These are phyloP conservation scores for Breviolum minutum DNA, from an alignment of 73 alveolate species.

Conservation along the genomic window DNA sequence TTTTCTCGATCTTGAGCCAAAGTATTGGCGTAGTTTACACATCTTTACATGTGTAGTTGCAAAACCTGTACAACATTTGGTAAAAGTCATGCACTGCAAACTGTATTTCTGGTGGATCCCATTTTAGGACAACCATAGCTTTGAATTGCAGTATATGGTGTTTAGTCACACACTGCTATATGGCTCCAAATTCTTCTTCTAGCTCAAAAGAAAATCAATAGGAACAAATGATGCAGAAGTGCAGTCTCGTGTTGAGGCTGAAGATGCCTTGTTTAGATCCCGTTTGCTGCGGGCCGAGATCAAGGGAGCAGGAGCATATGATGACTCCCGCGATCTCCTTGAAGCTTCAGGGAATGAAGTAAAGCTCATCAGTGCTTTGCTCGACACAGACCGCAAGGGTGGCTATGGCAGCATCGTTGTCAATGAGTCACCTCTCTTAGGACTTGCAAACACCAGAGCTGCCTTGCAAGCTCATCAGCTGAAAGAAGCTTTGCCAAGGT, in stretches of 20 bases:
- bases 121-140: no score
- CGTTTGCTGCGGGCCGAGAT: background rate
- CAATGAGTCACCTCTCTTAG: constrained; percentile 25
- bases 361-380: background rate
- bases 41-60: no score
- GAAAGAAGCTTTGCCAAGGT: background rate
- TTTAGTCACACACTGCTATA: no score
- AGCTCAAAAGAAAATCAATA: background rate
- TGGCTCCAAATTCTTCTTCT: no score
- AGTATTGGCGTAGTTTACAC: no score
- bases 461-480: constrained; percentile 19
- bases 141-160: no score
- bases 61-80: no score
- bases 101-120: no score
- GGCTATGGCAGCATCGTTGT: background rate
- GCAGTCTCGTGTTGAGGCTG: background rate
- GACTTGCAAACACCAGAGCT: background rate
- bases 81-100: no score
- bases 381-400: background rate
- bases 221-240: background rate
- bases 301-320: background rate
- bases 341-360: background rate
- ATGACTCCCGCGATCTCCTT: background rate
- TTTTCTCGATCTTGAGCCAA: no score
- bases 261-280: background rate